phyloP scores from a whole-genome alignment of 257 asterid genomes.

The Vinca minor region DNA sequence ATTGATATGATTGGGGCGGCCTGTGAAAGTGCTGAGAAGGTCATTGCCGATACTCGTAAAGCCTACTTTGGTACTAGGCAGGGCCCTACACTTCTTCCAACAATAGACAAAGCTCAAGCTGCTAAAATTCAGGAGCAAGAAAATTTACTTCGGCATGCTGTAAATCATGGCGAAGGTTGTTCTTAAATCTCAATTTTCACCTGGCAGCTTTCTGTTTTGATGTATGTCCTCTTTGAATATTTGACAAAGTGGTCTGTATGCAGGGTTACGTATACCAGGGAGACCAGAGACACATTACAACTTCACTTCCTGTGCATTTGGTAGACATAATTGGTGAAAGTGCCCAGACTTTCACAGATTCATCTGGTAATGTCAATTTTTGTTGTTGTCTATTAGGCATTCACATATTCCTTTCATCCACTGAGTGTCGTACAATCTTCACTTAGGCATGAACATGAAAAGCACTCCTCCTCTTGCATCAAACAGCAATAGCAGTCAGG shows the following conservation, averaged over 20 bases:
- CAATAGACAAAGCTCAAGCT: constrained; percentile 95
- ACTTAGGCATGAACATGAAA: constrained; percentile 76
- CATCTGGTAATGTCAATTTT: constrained; percentile 47
- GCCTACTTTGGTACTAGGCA: constrained; percentile 83
- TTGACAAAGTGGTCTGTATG: constrained; percentile 2
- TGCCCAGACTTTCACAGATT: constrained; percentile 55
- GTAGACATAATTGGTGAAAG: constrained; percentile 51
- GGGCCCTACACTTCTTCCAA: constrained; percentile 82
- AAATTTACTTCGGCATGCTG: constrained; percentile 81
- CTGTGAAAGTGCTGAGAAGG: constrained; percentile 95
- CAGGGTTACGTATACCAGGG: constrained; percentile 76
- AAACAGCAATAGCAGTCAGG: constrained; percentile 51
- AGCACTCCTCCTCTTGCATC: constrained; percentile 75
- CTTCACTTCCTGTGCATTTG: constrained; percentile 88
- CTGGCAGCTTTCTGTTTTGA: background rate
- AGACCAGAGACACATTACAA: constrained; percentile 74
- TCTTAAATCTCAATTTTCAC: background rate
- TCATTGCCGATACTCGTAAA: constrained; percentile 86
- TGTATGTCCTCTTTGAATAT: background rate
- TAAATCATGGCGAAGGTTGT: constrained; percentile 90
- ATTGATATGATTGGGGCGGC: constrained; percentile 86
- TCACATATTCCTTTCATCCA: constrained; percentile 6
- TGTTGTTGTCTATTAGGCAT: constrained; percentile 1
- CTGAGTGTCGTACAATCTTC: constrained; percentile 11
- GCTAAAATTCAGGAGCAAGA: constrained; percentile 98